Conservation (phyloP, 164 flowering plant genomes). For the Vitis rupestris region DNA sequence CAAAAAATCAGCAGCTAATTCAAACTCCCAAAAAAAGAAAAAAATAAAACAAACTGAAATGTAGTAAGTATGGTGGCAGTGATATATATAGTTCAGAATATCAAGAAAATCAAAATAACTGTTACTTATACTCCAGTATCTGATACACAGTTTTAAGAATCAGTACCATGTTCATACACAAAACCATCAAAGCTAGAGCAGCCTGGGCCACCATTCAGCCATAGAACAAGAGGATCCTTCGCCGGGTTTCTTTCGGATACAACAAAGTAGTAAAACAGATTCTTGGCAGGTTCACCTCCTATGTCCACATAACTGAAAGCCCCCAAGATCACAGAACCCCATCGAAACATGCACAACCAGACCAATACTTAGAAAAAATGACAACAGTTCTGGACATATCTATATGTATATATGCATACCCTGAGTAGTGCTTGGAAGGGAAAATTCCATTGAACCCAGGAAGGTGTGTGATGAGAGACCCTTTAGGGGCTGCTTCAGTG, state of each 20-base stretch:
- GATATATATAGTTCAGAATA: too few relatives aligned
- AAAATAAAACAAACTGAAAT: neutral
- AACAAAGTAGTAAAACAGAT: constrained; percentile 37
- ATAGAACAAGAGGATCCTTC: constrained; percentile 38
- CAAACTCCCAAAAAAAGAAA: neutral
- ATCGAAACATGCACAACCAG: neutral
- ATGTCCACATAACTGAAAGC: constrained; percentile 27
- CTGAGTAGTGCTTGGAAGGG: constrained; percentile 39
- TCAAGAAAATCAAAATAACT: too few relatives aligned
- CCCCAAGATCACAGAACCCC: too few relatives aligned
- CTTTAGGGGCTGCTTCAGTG: constrained; percentile 23
- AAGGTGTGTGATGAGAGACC: constrained; percentile 21
- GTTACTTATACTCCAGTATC: too few relatives aligned
- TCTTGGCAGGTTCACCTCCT: constrained; percentile 12
- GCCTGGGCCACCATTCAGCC: constrained; percentile 49
- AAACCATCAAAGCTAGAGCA: constrained; percentile 47
- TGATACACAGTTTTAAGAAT: neutral
- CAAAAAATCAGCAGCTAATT: neutral
- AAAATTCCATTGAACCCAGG: constrained; percentile 37
- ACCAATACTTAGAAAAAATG: neutral
- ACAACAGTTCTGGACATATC: neutral
- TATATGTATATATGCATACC: constrained; percentile 13
- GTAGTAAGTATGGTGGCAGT: neutral
- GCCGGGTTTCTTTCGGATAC: constrained; percentile 31
- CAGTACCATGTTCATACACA: constrained; percentile 39